Conservation (phyloP, 164 flowering plant genomes). For the Litsea cubeba region DNA sequence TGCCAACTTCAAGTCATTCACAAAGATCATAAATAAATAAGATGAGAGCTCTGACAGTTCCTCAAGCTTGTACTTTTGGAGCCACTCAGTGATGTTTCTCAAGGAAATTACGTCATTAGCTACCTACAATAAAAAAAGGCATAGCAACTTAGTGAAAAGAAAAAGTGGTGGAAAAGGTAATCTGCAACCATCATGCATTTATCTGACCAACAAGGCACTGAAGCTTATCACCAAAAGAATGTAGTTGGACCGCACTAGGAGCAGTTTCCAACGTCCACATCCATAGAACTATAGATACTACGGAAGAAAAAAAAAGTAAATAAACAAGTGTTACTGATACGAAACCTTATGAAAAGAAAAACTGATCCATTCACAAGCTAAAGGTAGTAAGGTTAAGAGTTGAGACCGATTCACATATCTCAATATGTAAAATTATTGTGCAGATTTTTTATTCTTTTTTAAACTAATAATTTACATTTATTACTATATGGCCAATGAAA, state of each 20-base stretch:
- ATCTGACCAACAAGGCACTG: background rate
- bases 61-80: constrained; percentile 58
- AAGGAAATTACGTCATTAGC: constrained; percentile 41
- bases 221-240: background rate
- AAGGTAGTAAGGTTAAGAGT: background rate
- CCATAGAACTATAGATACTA: background rate
- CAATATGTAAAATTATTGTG: background rate
- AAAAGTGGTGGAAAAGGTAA: constrained; percentile 9
- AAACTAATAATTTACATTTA: too few relatives aligned
- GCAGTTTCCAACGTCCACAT: background rate
- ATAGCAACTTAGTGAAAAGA: background rate
- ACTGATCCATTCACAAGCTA: background rate
- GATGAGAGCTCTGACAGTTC: constrained; percentile 71
- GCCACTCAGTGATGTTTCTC: constrained; percentile 51
- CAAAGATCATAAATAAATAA: constrained; percentile 40
- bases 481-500: too few relatives aligned
- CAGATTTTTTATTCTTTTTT: too few relatives aligned
- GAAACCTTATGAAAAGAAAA: background rate
- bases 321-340: background rate
- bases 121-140: constrained; percentile 39
- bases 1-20: constrained; percentile 22
- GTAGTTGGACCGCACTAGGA: background rate
- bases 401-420: background rate
- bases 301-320: background rate
- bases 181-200: background rate